These are phyloP conservation scores for Paxillus rubicundulus DNA, from an alignment of 768 basidiomycete species.

Conservation along the genomic window DNA sequence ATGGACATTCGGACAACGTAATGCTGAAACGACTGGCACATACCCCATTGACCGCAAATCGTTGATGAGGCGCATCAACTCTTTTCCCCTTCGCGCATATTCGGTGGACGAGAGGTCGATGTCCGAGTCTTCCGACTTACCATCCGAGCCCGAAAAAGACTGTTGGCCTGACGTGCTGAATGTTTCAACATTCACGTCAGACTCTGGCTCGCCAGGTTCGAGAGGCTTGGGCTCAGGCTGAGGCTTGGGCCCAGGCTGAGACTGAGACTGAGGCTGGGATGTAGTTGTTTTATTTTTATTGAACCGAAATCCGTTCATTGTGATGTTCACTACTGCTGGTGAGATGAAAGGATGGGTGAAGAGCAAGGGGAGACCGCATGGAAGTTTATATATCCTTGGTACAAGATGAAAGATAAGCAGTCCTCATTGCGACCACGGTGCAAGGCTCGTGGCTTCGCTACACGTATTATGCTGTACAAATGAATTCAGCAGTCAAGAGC, in stretches of 20 bases:
- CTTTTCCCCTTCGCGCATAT: constrained; percentile 40
- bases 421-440: neutral
- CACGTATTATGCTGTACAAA: no score
- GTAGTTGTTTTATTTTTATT: neutral
- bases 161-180: neutral
- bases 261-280: neutral
- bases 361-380: neutral
- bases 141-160: constrained; percentile 15
- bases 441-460: no score
- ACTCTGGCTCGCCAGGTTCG: no score
- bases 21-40: neutral
- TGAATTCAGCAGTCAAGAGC: no score
- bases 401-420: neutral
- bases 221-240: no score
- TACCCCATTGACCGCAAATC: constrained; percentile 43
- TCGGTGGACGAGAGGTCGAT: constrained; percentile 30
- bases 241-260: no score
- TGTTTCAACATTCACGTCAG: no score
- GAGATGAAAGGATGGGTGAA: neutral
- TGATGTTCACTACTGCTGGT: neutral
- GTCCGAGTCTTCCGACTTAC: constrained; percentile 2
- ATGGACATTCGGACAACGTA: neutral
- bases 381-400: neutral
- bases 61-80: constrained; percentile 39
- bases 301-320: neutral